Evolutionary conservation across 1,284 basidiomycete genomes (phyloP), one percentile per base, ranked within the genome.

Genomic region (Meripilus lineatus): DNA sequence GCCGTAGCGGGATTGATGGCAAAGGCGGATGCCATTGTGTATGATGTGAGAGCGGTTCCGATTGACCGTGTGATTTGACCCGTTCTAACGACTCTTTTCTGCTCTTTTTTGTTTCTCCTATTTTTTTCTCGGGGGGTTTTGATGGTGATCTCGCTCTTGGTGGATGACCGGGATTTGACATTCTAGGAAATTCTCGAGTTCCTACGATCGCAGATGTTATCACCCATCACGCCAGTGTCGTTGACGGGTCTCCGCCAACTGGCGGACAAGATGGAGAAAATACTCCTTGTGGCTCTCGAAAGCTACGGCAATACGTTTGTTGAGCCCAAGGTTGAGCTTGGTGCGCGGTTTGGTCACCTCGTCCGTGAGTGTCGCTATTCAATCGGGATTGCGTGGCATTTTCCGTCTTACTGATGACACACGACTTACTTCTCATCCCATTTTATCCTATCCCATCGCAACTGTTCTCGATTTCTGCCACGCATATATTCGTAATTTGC

Each of bases 251-350:
- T 92, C 46, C 81, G 89, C 34, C 84, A 87, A 58, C 70, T 92
- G 44, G 89, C 88, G n/a, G 79, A 87, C 59, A 90, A 90, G 68
- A 90, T 92, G 89, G 88, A 92, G 61, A 90, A 91, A 63, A 86
- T 91, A 41, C 69, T 92, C 17, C 69, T 91, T 25, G 72, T 84
- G 35, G 85, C 89, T 22, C 69, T 92, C 25, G 87, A 89, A 51
- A 77, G 77, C 51, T 92, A 89, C 51, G 86, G 87, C 10, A 86
- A 86, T 54, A 89, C 86, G n/a, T 92, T 92, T 64, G 86, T 91
- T 37, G 89, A 91, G 61, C 89, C 88, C 39, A 92, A 92, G 62
- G 88, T 92, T 22, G 88, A 92, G 58, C 68, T 92, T 44, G 89
- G 89, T 23, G 89, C 88, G 36, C 82, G 88, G 40, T 92, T 92